Base-by-base conservation (phyloP, 1,284 basidiomycete species). In the Malassezia cuniculi region DNA sequence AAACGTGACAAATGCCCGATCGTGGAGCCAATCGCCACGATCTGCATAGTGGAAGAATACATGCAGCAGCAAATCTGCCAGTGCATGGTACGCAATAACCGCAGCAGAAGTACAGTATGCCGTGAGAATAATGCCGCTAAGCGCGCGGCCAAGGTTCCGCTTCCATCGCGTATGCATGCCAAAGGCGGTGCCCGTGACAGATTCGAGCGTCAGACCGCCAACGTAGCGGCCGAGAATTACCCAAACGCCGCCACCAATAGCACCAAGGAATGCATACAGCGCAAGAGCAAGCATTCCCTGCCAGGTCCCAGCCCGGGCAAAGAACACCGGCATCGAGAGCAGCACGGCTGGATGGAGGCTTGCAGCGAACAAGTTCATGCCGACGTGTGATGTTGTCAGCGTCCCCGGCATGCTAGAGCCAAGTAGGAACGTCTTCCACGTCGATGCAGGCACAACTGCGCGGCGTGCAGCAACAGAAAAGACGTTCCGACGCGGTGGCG, bases 201-300 rank as follows among this genome's bases (percentile, higher is more conserved):
- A 51, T 36, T 66, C 62, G 25, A 66, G 48, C 8, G 51, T 56
- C 35, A 33, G 51, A 17, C 57, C 55, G 11, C 57, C 56, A 27
- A 66, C 62, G 41, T 66, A 66, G 15, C 62, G 47, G 25, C 56
- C 52, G 6, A 65, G 40, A 0, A 59, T 57, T 14, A 61, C 57
- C 60, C 60, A 65, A 2, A 65, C 47, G 2, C 60, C 62, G 8
- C 58, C 60, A 14, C 62, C 62, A 8, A 61, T 57, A n/a, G 54
- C 57, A 16, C 58, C 52, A 6, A 65, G 47, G n/a, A 47, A 30
- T 1, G 55, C 55, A 3, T 60, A 51, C 2, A 47, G 39, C 3
- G 54, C 39, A 3, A 61, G 39, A 3, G 48, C 57, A 5, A 54
- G 34, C 5, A 55, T 49, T 0, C 60, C 60, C 3, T 53, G 31